Percentiles rank a stretch among this genome's conserved stretches.
Evolutionary conservation across 176 grass and related monocot species (phyloP).

Genomic region (Saccharum spontaneum): DNA sequence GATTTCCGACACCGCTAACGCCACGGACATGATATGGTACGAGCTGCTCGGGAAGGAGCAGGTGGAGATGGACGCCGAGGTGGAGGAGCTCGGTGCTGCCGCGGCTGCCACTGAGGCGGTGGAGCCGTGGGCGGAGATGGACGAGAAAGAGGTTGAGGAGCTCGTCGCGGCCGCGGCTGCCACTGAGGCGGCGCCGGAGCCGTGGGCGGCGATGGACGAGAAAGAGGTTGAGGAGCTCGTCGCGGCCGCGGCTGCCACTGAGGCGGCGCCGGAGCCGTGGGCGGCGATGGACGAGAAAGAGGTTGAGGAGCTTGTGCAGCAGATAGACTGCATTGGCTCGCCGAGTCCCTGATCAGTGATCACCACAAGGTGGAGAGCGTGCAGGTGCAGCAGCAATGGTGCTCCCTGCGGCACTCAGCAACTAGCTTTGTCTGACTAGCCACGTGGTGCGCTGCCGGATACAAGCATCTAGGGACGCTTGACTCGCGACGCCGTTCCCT

Average conservation of each 20-base stretch:
- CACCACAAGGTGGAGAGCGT: not conserved
- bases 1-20: not conserved
- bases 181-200: not conserved
- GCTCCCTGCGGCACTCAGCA: not conserved
- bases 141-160: slow-evolving; percentile 43
- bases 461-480: too few species aligned
- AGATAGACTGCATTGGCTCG: slow-evolving; percentile 33
- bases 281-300: slow-evolving; percentile 28
- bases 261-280: slow-evolving; percentile 2
- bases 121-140: slow-evolving; percentile 37
- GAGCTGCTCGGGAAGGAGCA: slow-evolving; percentile 48
- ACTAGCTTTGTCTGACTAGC: too few species aligned
- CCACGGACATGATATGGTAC: slow-evolving; percentile 60
- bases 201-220: slow-evolving; percentile 38
- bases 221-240: slow-evolving; percentile 47
- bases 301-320: slow-evolving; percentile 39
- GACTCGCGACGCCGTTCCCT: too few species aligned
- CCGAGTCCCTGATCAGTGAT: slow-evolving; percentile 16
- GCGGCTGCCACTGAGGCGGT: too few species aligned
- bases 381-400: not conserved
- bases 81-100: slow-evolving; percentile 34
- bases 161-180: slow-evolving; percentile 11
- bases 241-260: not conserved
- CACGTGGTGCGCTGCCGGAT: too few species aligned
- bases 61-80: slow-evolving; percentile 42